Base-by-base conservation (phyloP, 345 rosid species). In the Lepidium sativum region DNA sequence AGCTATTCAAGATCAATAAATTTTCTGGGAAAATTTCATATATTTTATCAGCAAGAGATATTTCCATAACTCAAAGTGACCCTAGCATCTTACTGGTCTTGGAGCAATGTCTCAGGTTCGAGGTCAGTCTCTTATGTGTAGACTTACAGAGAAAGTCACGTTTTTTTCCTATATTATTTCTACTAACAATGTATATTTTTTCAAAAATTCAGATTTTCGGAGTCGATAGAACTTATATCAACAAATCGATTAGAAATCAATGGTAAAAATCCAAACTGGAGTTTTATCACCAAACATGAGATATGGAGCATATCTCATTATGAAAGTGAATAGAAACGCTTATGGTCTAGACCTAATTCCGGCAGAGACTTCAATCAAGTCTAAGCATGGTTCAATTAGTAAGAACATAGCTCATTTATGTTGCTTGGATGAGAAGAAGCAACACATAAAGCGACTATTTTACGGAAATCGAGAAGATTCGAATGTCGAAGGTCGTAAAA, bases 1-100 rank as follows among this genome's bases (percentile, higher is more conserved):
- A 91, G 95, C 74, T 80, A 45, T 81, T 85, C 80, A 77, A 71
- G 60, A 18, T 88, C 55, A 86, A 88, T 67, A 83, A 71, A 77
- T 70, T 74, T 14, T 69, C 82, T 2, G 95, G 92, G n/a, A 83
- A 54, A 69, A 74, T 70, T 32, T 81, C 79, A 0, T 86, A 73
- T 38, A 13, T 75, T 21, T 48, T 91, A 38, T 88, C 96, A 3
- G 87, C 98, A 21, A 86, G 87, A 69, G 84, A 82, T 61, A 82
- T 88, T 60, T 68, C 80, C 0, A 88, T 91, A 51, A 70, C 82
- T 3, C 67, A 80, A 78, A 77, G 88, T 52, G 41, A 71, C 54
- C 54, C 75, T 80, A 47, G 73, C 84, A 9, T 54, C 67, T 47
- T 39, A 70, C 42, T 91, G 96, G 96, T 20, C 56, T 13, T 91